Conservation (phyloP, 139 green algal genomes). For the Chara braunii region DNA sequence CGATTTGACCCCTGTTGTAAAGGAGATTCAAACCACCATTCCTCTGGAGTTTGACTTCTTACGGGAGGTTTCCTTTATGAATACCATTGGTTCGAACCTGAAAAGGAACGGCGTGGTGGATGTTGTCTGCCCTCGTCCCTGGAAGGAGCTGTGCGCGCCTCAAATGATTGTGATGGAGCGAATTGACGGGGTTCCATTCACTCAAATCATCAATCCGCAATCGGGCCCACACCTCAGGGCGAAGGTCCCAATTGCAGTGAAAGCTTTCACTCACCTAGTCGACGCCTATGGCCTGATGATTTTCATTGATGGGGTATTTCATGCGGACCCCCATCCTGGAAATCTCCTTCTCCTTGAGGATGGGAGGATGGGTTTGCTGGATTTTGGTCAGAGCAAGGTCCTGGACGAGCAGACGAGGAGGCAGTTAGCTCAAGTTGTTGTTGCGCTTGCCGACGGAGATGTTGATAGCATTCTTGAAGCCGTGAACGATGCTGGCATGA, state of each 20-base stretch:
- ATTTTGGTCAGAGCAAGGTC: conserved; percentile 43
- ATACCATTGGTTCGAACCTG: conserved; percentile 15
- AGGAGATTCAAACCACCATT: conserved; percentile 39
- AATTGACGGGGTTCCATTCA: conserved; percentile 25
- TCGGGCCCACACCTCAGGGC: neutral
- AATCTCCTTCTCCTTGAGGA: conserved; percentile 42
- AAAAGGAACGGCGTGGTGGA: too few relatives aligned
- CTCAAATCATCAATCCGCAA: conserved; percentile 3
- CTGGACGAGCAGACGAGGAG: conserved; percentile 2
- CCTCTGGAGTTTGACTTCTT: conserved; percentile 39
- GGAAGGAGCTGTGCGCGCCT: neutral
- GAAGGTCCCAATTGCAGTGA: neutral
- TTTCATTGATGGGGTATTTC: conserved; percentile 40
- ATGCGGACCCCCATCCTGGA: conserved; percentile 46
- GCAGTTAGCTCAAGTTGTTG: conserved; percentile 21
- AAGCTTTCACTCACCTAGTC: conserved; percentile 20
- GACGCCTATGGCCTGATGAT: conserved; percentile 34
- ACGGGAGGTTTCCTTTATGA: conserved; percentile 30
- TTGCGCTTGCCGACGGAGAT: conserved; percentile 19
- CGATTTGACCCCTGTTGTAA: conserved; percentile 23
- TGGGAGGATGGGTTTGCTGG: conserved; percentile 37
- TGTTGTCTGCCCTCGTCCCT: conserved; percentile 21
- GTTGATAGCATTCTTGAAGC: conserved; percentile 6
- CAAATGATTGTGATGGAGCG: conserved; percentile 3
- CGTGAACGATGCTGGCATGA: conserved; percentile 10